Evolutionary conservation across 192 early-diverging fungal genomes (phyloP), one percentile per base, ranked within the genome.

Genomic region (Coemansia aciculifera): DNA sequence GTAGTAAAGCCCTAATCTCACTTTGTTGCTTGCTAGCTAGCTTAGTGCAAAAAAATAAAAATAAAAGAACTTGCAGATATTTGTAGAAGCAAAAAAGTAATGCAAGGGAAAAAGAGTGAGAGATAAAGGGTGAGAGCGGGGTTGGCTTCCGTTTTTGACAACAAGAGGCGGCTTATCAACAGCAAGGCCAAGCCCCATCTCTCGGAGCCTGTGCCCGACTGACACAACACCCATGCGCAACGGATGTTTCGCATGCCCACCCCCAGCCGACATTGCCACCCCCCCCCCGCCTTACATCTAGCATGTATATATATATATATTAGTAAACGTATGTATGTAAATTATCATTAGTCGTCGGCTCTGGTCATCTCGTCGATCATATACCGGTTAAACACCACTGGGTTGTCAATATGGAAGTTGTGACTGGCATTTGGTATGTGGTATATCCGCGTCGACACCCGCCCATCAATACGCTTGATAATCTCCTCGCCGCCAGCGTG

Each of bases 371-470:
- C 87, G 59, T 75, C 51, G 2, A 89, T 60, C 24, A 94, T 66
- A 0, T 74, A 79, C 31, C 83, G 64, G 72, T 93, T 90, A 59
- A 93, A 95, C 12, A 71, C 90, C 3, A 64, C 71, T 23, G 93
- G 90, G 69, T 96, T 95, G 71, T 95, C 95, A 38, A 95, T 70
- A 49, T 93, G 93, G 73, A 96, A 74, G 60, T 96, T 93, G 81
- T 96, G 93, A 15, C 92, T 93, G 37, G 87, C 87, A 63, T 81
- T 60, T 0, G 82, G 75, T 10, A 91, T 76, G 46, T 60, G 78
- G 68, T 48, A 83, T 66, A 38, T 87, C 40, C 56, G 72, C 76
- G 64, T 63, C 23, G 81, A 71, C 2, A 64, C 36, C 49, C 80
- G 83, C 31, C 51, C 44, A 6, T 87, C 89, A 79, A 89, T 91